A percentile compares a stretch with the other conserved stretches of the same genome.
phyloP scores from a whole-genome alignment of 768 basidiomycete species.

The Mycena capillaripes region DNA sequence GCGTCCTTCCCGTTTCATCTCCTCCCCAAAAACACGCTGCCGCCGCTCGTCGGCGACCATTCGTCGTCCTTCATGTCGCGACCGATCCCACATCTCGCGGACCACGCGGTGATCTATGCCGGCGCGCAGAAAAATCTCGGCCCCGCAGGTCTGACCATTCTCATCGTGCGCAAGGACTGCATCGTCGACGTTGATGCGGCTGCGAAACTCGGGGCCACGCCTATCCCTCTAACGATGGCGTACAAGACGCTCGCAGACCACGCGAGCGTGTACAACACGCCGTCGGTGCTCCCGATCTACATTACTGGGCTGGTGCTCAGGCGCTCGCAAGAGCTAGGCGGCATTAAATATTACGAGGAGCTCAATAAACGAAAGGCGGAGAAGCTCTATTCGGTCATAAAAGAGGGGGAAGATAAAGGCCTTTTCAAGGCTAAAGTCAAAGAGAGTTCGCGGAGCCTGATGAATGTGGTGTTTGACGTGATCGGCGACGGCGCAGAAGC shows the following conservation, averaged over 20 bases:
- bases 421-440: conserved; percentile 81
- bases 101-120: conserved; percentile 95
- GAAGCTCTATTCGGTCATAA: conserved; percentile 81
- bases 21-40: conserved; percentile 67
- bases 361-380: conserved; percentile 81
- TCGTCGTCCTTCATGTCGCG: conserved; percentile 98
- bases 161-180: conserved; percentile 96
- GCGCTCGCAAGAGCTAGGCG: conserved; percentile 75
- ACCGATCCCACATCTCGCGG: conserved; percentile 87
- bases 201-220: conserved; percentile 75
- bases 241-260: conserved; percentile 88
- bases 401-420: conserved; percentile 78
- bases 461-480: conserved; percentile 94
- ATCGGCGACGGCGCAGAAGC: conserved; percentile 80
- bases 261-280: conserved; percentile 91
- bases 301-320: conserved; percentile 88
- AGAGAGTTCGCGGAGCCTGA: conserved; percentile 87
- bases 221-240: conserved; percentile 83
- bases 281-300: conserved; percentile 92
- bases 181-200: conserved; percentile 91
- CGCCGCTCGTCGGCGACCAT: conserved; percentile 94
- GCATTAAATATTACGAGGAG: conserved; percentile 73
- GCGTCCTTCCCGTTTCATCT: conserved; percentile 88
- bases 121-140: conserved; percentile 99
- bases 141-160: conserved; percentile 91